These are phyloP conservation scores for Boeremia lycopersici DNA, from an alignment of 2,329 filamentous ascomycete species.

Conservation along the genomic window DNA sequence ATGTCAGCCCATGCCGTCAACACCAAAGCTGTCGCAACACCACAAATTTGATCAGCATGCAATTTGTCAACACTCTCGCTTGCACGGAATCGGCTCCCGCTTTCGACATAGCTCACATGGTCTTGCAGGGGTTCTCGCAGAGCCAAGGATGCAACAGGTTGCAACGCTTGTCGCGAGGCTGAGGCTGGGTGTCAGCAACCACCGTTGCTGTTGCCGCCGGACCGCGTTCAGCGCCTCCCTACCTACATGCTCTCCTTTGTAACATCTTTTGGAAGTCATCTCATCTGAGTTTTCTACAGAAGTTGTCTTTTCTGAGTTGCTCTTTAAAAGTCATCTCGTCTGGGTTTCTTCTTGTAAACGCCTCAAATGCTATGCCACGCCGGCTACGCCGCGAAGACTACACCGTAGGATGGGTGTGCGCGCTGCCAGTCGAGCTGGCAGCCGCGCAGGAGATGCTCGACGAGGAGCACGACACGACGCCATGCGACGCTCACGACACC, in stretches of 20 bases:
- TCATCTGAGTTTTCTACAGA: too few relatives aligned
- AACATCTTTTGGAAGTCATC: too few relatives aligned
- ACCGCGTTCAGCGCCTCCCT: not conserved
- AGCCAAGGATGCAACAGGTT: not conserved
- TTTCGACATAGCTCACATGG: not conserved
- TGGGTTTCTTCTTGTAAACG: not conserved
- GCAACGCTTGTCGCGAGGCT: not conserved
- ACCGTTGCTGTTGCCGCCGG: not conserved
- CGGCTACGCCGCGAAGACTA: constrained; percentile 17
- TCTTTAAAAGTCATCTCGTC: not conserved
- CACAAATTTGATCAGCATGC: too few relatives aligned
- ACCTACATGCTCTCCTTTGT: not conserved
- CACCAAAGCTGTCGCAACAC: too few relatives aligned
- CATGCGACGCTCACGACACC: not conserved
- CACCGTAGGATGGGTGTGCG: constrained; percentile 24
- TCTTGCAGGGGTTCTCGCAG: not conserved
- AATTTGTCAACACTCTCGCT: not conserved
- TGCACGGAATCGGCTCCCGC: not conserved
- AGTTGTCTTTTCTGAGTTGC: not conserved
- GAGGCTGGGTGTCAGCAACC: not conserved
- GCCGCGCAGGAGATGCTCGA: constrained; percentile 1
- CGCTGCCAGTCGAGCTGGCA: constrained; percentile 1
- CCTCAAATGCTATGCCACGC: not conserved
- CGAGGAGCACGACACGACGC: not conserved
- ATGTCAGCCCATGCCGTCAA: too few relatives aligned